Evolutionary conservation across 2,329 filamentous ascomycete genomes (phyloP).

Genomic region (Sclerotinia glacialis): DNA sequence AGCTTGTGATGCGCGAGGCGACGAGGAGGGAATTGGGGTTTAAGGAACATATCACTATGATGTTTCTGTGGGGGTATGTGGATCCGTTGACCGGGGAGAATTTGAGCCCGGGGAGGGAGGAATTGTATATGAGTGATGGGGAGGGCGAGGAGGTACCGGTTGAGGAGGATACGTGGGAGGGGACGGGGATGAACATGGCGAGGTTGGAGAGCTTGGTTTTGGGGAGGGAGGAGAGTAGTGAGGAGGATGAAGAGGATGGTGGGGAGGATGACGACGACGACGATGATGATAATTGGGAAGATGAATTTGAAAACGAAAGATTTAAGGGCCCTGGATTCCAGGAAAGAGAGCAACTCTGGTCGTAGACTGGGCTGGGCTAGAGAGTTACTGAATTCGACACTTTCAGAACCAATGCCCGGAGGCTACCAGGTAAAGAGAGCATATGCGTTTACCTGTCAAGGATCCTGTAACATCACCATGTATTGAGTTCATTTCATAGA

Average conservation of each 20-base stretch:
- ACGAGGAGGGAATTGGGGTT: constrained; percentile 52
- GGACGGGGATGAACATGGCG: constrained; percentile 15
- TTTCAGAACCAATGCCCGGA: background rate
- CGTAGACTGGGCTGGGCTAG: background rate
- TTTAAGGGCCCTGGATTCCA: background rate
- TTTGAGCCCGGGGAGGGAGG: constrained; percentile 49
- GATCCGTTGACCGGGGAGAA: constrained; percentile 52
- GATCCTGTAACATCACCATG: background rate
- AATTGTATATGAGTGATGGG: constrained; percentile 52
- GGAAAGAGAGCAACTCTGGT: background rate
- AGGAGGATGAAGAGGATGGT: background rate
- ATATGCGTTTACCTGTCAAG: background rate
- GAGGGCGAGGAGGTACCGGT: constrained; percentile 33
- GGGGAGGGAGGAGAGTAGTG: background rate
- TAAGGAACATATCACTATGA: constrained; percentile 52
- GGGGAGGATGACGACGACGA: background rate
- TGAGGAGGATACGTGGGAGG: constrained; percentile 3
- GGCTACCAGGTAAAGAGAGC: background rate
- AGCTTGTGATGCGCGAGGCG: constrained; percentile 57
- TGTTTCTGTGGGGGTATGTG: constrained; percentile 62
- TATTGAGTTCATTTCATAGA: background rate
- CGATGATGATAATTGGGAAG: background rate
- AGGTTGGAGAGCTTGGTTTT: background rate
- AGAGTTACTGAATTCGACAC: too few species aligned
- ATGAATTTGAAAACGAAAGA: background rate